A percentile compares a stretch with the other conserved stretches of the same genome.
These are phyloP conservation scores for Stygiomarasmius scandens DNA, from an alignment of 1,284 basidiomycete genomes.

Conservation along the genomic window DNA sequence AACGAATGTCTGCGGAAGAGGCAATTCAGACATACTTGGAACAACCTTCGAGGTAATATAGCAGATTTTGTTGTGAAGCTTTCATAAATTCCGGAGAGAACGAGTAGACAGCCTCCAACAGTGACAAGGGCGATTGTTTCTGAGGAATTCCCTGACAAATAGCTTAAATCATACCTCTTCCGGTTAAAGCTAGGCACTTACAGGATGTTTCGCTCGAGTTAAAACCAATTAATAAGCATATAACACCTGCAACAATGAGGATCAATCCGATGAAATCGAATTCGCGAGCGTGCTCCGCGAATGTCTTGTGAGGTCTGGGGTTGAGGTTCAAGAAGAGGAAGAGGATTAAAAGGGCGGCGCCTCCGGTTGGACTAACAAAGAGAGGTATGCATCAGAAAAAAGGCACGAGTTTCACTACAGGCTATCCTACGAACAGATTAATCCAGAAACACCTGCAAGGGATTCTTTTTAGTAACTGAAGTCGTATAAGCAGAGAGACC, in stretches of 20 bases:
- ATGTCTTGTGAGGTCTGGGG: slow-evolving; percentile 60
- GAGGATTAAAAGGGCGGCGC: slow-evolving; percentile 68
- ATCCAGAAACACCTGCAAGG: slow-evolving; percentile 70
- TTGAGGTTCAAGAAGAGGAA: slow-evolving; percentile 87
- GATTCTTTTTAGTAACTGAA: too few species aligned
- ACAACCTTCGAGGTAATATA: slow-evolving; percentile 80
- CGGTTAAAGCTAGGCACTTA: slow-evolving; percentile 32
- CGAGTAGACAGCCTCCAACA: slow-evolving; percentile 64
- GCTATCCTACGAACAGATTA: slow-evolving; percentile 52
- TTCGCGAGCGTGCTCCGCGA: slow-evolving; percentile 60
- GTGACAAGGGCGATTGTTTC: slow-evolving; percentile 76
- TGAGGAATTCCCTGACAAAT: slow-evolving; percentile 36
- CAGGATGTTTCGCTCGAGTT: slow-evolving; percentile 72
- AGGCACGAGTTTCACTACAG: slow-evolving; percentile 1
- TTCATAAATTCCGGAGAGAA: slow-evolving; percentile 67
- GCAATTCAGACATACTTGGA: slow-evolving; percentile 49
- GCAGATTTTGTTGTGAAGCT: slow-evolving; percentile 72
- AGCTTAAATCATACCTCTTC: background rate
- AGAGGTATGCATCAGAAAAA: slow-evolving; percentile 4
- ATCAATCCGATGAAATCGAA: slow-evolving; percentile 81
- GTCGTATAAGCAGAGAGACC: background rate
- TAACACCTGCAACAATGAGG: slow-evolving; percentile 72
- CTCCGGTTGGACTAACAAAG: slow-evolving; percentile 70
- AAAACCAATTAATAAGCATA: slow-evolving; percentile 84
- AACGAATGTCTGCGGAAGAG: too few species aligned